Percentiles rank a stretch among this genome's conserved stretches.
These are phyloP conservation scores for Gossypium bickii DNA, from an alignment of 345 rosid genomes.

Conservation along the genomic window DNA sequence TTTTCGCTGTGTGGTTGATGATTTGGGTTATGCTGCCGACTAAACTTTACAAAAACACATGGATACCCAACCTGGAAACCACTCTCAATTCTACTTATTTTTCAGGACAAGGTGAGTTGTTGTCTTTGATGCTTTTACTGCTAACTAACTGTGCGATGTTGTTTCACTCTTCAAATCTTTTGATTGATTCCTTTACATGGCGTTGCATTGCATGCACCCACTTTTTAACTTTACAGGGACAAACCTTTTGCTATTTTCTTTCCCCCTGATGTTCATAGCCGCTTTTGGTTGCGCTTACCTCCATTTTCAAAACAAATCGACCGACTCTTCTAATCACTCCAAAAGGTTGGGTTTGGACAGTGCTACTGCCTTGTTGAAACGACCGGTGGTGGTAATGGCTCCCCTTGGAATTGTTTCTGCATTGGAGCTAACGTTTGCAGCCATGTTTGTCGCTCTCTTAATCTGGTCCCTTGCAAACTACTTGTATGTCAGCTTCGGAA, in stretches of 20 bases:
- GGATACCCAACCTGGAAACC: conserved; percentile 39
- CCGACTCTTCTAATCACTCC: conserved; percentile 17
- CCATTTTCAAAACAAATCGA: conserved; percentile 40
- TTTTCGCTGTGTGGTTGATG: conserved; percentile 49
- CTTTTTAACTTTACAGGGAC: conserved; percentile 31
- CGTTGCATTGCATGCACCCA: not conserved
- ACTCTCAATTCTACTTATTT: conserved; percentile 49
- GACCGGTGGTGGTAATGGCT: conserved; percentile 48
- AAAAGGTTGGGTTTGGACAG: conserved; percentile 20
- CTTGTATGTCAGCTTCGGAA: conserved; percentile 47
- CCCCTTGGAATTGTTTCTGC: conserved; percentile 60
- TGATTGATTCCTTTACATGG: not conserved
- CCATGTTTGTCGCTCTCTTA: conserved; percentile 54
- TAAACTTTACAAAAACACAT: conserved; percentile 26
- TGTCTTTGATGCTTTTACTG: not conserved
- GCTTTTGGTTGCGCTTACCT: conserved; percentile 39
- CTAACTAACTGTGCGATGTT: not conserved
- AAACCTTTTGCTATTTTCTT: conserved; percentile 53
- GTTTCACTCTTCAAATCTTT: too few relatives aligned
- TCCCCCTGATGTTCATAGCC: conserved; percentile 60
- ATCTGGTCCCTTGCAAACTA: conserved; percentile 49
- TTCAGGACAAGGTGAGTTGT: conserved; percentile 44
- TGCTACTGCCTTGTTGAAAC: not conserved
- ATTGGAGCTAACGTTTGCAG: conserved; percentile 40
- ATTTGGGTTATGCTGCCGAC: conserved; percentile 57